Evolutionary conservation across 1,284 basidiomycete genomes (phyloP), one percentile per base, ranked within the genome.

Genomic region (Phenoliferia sp.): DNA sequence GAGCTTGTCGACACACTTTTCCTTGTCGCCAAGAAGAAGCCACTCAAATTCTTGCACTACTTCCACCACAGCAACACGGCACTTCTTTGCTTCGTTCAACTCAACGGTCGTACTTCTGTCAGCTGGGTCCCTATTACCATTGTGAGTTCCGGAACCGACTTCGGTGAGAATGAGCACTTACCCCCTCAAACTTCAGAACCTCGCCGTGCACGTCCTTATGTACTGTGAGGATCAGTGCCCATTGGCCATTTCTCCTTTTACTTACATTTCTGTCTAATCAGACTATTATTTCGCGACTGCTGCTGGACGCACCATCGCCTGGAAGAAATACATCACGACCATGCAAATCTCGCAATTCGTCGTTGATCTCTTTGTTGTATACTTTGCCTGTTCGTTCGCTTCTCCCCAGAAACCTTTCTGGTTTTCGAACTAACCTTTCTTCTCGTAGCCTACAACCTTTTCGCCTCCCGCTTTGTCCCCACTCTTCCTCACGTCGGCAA

Each of bases 1-100:
- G 94, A 98, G 81, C 86, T 97, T 66, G 79, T 94, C 69, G 94
- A 97, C 83, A 97, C 94, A 12, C 85, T 96, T 71, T 97, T 98
- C 85, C 87, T 98, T 73, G 90, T 91, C 17, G 82, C 94, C 76
- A 98, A 96, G 86, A 97, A 96, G 85, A 97, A 97, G 81, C 92
- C 92, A 33, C 84, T 97, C 62, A 75, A 94, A 90, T 97, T 97
- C 83, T 83, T 98, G 71, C 94, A 98, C 80, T 94, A 97, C 75
- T 98, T 95, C 84, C 94, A 98, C 80, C 94, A 98, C 83, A 92
- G 93, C 69, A 94, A 94, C 29, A 98, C 95, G 63, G 94, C 94
- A n/a, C 80, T 95, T 62, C 84, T 98, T 68, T 97, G 94, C 82
- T 97, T 87, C 79, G 87, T 88, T 66, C 94, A 98, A 82, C 84